phyloP scores from a whole-genome alignment of 2,329 filamentous ascomycete species.

The Talaromyces sp. region DNA sequence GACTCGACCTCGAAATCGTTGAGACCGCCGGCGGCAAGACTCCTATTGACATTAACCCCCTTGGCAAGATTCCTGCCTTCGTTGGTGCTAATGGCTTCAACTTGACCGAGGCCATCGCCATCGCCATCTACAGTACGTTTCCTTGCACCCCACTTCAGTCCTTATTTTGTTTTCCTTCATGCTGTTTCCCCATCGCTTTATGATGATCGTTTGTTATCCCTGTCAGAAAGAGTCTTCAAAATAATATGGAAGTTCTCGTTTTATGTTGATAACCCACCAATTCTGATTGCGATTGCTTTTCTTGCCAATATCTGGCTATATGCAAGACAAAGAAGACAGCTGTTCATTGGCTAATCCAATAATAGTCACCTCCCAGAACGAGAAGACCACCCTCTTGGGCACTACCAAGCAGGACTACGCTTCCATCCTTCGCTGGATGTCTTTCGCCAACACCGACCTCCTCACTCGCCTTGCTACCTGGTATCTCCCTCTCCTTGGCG shows the following conservation, averaged over 20 bases:
- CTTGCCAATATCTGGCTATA: background rate
- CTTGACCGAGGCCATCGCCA: conserved; percentile 86
- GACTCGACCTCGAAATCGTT: conserved; percentile 84
- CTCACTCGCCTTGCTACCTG: conserved; percentile 70
- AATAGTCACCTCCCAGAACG: conserved; percentile 95
- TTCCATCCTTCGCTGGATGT: conserved; percentile 97
- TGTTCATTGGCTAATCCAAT: conserved; percentile 24
- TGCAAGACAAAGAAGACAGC: background rate
- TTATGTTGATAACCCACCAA: conserved; percentile 70
- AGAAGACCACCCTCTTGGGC: conserved; percentile 98
- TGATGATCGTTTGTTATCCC: conserved; percentile 86
- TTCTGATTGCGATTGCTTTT: conserved; percentile 59
- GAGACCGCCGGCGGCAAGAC: conserved; percentile 58
- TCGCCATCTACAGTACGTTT: conserved; percentile 93
- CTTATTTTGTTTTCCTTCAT: background rate
- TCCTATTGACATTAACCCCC: conserved; percentile 72
- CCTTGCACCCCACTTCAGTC: conserved; percentile 22
- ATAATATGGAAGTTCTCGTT: conserved; percentile 30
- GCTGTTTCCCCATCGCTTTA: conserved; percentile 48
- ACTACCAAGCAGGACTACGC: conserved; percentile 99
- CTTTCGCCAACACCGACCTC: conserved; percentile 88
- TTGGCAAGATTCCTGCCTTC: conserved; percentile 91
- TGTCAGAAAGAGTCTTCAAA: conserved; percentile 70
- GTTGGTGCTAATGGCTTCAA: conserved; percentile 87
- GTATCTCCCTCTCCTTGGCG: conserved; percentile 83